Percentiles rank a stretch among this genome's conserved stretches.
Evolutionary conservation across 352 stramenopile genomes (phyloP).

Genomic region (Pythium brassicae): DNA sequence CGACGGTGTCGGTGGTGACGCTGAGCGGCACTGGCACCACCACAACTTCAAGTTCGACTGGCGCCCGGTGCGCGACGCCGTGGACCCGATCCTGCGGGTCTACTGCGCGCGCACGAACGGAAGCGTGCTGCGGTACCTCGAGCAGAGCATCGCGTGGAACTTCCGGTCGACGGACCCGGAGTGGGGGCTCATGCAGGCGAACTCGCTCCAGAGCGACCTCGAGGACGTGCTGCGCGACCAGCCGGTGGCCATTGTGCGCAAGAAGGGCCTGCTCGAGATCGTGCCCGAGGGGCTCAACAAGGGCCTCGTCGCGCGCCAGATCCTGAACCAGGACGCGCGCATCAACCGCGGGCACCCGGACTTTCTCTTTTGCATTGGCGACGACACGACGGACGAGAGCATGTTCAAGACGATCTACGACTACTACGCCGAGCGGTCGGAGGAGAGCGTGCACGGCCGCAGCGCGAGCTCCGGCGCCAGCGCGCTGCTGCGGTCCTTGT

Average conservation of each 20-base stretch:
- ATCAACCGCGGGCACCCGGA: slow-evolving; percentile 85
- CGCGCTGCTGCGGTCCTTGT: slow-evolving; percentile 3
- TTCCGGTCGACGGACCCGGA: slow-evolving; percentile 97
- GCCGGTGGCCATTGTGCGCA: slow-evolving; percentile 73
- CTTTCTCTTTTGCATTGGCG: slow-evolving; percentile 96
- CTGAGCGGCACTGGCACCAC: slow-evolving; percentile 63
- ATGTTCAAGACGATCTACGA: slow-evolving; percentile 96
- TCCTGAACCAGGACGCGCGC: slow-evolving; percentile 84
- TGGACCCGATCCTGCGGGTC: slow-evolving; percentile 92
- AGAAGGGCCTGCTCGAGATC: slow-evolving; percentile 94
- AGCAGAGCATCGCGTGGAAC: slow-evolving; percentile 96
- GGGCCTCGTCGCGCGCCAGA: slow-evolving; percentile 94
- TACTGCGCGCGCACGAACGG: slow-evolving; percentile 96
- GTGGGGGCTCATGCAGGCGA: slow-evolving; percentile 94
- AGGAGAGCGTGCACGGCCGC: slow-evolving; percentile 71
- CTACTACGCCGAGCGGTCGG: slow-evolving; percentile 84
- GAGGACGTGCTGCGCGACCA: slow-evolving; percentile 74
- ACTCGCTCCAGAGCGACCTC: slow-evolving; percentile 87
- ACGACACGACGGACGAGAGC: slow-evolving; percentile 97
- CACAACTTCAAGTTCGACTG: slow-evolving; percentile 88
- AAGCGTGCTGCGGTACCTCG: slow-evolving; percentile 89
- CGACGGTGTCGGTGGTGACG: no score
- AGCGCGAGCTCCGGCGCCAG: not conserved
- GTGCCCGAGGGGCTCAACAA: slow-evolving; percentile 95
- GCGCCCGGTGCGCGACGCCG: slow-evolving; percentile 88